Evolutionary conservation across 805 yeast species (phyloP).

Genomic region (Cephaloascus albidus): DNA sequence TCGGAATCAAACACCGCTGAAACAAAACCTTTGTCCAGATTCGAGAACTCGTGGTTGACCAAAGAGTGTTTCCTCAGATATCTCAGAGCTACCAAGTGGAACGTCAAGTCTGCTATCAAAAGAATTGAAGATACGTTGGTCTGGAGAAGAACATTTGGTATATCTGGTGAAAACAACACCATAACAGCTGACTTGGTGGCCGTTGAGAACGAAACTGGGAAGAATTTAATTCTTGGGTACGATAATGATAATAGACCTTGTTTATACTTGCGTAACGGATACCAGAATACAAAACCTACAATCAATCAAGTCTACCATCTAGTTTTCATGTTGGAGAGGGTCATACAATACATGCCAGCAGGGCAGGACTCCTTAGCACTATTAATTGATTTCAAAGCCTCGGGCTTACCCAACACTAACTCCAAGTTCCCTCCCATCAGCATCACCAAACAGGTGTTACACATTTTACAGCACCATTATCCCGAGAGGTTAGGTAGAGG

Average conservation of each 20-base stretch:
- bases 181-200: conserved; percentile 32
- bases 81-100: conserved; percentile 45
- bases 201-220: conserved; percentile 43
- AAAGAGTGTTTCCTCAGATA: conserved; percentile 45
- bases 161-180: conserved; percentile 14
- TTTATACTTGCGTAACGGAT: conserved; percentile 41
- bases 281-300: conserved; percentile 44
- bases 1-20: conserved; percentile 15
- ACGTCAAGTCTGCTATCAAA: conserved; percentile 29
- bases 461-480: conserved; percentile 46
- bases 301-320: conserved; percentile 46
- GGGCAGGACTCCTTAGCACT: conserved; percentile 49
- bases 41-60: conserved; percentile 35
- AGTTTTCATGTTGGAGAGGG: conserved; percentile 47
- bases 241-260: conserved; percentile 47
- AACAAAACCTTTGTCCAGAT: conserved; percentile 14
- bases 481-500: conserved; percentile 52
- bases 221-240: conserved; percentile 43
- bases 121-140: conserved; percentile 35
- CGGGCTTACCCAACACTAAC: conserved; percentile 21
- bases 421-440: conserved; percentile 39
- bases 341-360: conserved; percentile 45
- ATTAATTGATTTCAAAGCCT: conserved; percentile 45
- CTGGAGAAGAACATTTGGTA: conserved; percentile 50
- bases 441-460: conserved; percentile 38